Conservation (phyloP, 1,284 basidiomycete genomes). For the Irpex sp. region DNA sequence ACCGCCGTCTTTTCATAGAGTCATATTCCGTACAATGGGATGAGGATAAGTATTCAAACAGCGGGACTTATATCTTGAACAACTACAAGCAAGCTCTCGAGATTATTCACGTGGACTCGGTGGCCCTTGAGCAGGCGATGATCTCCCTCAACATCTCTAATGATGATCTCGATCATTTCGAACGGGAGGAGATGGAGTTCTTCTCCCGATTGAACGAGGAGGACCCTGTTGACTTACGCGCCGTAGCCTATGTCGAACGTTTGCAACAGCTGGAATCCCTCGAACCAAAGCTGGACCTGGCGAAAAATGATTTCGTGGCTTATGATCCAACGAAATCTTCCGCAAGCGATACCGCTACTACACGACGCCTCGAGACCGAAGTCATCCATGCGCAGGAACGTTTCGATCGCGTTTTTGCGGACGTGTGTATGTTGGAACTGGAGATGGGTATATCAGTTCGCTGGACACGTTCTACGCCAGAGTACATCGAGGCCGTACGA, state of each 20-base stretch:
- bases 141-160: constrained; percentile 7
- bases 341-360: constrained; percentile 1
- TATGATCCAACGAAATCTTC: neutral
- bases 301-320: neutral
- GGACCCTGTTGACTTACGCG: neutral
- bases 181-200: constrained; percentile 8
- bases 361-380: constrained; percentile 13
- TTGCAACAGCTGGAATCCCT: constrained; percentile 16
- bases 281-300: constrained; percentile 5
- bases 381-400: constrained; percentile 6
- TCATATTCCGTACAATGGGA: constrained; percentile 27
- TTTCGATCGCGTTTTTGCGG: constrained; percentile 1
- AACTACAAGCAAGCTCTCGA: constrained; percentile 24
- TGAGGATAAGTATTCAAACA: constrained; percentile 23
- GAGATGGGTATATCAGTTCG: constrained; percentile 17
- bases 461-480: constrained; percentile 18
- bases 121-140: constrained; percentile 9
- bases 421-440: constrained; percentile 18
- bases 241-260: constrained; percentile 11
- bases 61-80: constrained; percentile 22
- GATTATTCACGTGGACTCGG: constrained; percentile 16
- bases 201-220: constrained; percentile 1
- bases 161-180: constrained; percentile 14
- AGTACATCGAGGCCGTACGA: no score
- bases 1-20: constrained; percentile 24